Conservation (phyloP, 2,329 filamentous ascomycete genomes). For the Aspergillus neotritici region DNA sequence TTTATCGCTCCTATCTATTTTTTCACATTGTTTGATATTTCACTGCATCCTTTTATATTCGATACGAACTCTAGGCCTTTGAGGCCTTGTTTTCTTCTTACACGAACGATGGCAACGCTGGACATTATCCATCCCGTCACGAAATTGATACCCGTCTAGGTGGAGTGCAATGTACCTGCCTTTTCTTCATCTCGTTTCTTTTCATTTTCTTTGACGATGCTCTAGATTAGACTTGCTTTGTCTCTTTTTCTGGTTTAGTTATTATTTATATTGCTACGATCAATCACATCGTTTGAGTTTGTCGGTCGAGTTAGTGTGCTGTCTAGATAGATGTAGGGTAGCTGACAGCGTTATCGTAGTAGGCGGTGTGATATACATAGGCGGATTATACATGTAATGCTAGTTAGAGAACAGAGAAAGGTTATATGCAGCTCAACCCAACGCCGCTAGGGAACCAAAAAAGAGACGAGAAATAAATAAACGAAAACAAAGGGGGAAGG, state of each 20-base stretch:
- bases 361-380: no score
- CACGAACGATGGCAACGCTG: background rate
- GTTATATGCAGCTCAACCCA: no score
- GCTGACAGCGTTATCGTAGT: no score
- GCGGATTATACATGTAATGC: no score
- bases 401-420: no score
- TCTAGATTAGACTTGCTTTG: background rate
- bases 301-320: no score
- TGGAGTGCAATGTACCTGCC: constrained; percentile 1
- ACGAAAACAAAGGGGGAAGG: background rate
- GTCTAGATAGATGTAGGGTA: no score
- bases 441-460: background rate
- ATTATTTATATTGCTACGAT: no score
- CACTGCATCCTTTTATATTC: background rate
- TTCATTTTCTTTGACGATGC: background rate
- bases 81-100: no score
- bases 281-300: no score
- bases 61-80: background rate
- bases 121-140: constrained; percentile 1
- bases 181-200: background rate
- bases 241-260: no score
- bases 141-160: constrained; percentile 17
- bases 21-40: constrained; percentile 2
- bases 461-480: background rate
- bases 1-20: constrained; percentile 4